Conservation (phyloP, 148 eudicot species). For the Rhododendron vialii region DNA sequence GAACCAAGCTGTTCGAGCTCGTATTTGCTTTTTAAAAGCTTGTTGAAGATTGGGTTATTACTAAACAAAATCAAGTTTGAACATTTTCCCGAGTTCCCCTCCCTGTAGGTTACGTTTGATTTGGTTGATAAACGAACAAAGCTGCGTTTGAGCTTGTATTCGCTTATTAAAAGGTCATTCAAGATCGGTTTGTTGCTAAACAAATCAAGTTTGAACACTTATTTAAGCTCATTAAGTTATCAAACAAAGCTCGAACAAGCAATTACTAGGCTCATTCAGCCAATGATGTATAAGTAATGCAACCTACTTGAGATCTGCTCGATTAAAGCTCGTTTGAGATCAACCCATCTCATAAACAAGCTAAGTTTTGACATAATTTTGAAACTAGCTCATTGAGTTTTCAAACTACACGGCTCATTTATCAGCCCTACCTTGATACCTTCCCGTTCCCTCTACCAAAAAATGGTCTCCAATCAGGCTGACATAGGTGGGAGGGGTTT, state of each 20-base stretch:
- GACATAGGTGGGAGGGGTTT: background rate
- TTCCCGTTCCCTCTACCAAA: background rate
- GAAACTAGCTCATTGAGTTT: background rate
- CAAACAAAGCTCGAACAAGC: background rate
- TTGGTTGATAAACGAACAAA: too few relatives aligned
- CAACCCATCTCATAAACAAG: background rate
- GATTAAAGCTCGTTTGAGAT: background rate
- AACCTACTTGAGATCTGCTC: background rate
- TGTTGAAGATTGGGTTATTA: background rate
- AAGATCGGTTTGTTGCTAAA: too few relatives aligned
- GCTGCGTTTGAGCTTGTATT: too few relatives aligned
- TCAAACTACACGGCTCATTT: background rate
- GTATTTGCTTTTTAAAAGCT: background rate
- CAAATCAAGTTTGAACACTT: too few relatives aligned
- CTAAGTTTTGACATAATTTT: background rate
- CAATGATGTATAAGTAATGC: background rate
- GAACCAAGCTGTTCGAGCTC: too few relatives aligned
- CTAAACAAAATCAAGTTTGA: too few relatives aligned
- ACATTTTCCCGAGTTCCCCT: too few relatives aligned
- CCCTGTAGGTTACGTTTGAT: too few relatives aligned
- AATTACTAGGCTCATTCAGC: background rate
- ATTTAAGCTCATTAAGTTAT: background rate
- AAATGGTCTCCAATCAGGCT: background rate
- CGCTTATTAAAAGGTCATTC: too few relatives aligned
- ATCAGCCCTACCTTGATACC: background rate